Conservation (phyloP, 2,329 filamentous ascomycete species). For the Colletotrichum somersetense region DNA sequence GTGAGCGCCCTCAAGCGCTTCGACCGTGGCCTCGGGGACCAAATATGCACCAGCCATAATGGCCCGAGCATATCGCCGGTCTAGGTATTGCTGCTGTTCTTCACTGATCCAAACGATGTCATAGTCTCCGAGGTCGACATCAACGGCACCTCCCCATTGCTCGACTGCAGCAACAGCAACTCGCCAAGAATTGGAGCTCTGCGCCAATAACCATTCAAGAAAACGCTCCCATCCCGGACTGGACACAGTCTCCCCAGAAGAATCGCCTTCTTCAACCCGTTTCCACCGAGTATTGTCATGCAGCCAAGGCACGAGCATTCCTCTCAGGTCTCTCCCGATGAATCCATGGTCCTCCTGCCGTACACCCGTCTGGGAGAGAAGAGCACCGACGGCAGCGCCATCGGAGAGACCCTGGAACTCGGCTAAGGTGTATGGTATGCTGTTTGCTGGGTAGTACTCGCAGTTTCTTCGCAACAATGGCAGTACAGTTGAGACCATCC, state of each 20-base stretch:
- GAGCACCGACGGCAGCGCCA: slow-evolving; percentile 67
- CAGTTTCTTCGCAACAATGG: slow-evolving; percentile 77
- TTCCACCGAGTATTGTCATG: slow-evolving; percentile 73
- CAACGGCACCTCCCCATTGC: slow-evolving; percentile 80
- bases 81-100: slow-evolving; percentile 69
- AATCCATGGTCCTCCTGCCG: slow-evolving; percentile 54
- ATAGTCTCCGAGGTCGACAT: slow-evolving; percentile 76
- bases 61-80: slow-evolving; percentile 75
- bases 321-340: slow-evolving; percentile 74
- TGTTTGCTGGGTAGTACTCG: slow-evolving; percentile 73
- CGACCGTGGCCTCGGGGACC: slow-evolving; percentile 69
- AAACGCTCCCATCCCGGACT: slow-evolving; percentile 77
- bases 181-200: slow-evolving; percentile 71
- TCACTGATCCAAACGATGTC: slow-evolving; percentile 70
- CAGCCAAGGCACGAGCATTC: slow-evolving; percentile 80
- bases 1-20: slow-evolving; percentile 72
- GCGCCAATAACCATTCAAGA: slow-evolving; percentile 74
- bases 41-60: slow-evolving; percentile 77
- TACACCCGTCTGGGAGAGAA: slow-evolving; percentile 69
- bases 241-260: slow-evolving; percentile 47
- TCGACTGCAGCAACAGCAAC: slow-evolving; percentile 73
- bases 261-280: background rate
- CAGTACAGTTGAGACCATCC: slow-evolving; percentile 77
- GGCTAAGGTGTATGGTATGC: slow-evolving; percentile 65
- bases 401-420: slow-evolving; percentile 74